These are phyloP conservation scores for Termitomyces sp. DNA, from an alignment of 768 basidiomycete genomes.

Conservation along the genomic window DNA sequence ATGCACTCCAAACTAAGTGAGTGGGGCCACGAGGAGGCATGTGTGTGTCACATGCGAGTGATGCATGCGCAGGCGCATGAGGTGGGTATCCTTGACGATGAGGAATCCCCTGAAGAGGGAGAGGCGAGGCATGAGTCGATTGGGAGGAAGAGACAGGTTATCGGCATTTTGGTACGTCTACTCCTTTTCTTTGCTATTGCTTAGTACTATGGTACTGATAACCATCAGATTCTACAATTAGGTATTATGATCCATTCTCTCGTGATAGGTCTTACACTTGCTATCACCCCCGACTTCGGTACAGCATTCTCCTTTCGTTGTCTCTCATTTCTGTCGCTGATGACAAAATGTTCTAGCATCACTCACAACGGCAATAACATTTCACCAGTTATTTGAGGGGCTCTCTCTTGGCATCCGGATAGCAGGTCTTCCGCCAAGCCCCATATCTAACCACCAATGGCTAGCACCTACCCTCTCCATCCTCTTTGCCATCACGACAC, in stretches of 20 bases:
- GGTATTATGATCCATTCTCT: conserved; percentile 86
- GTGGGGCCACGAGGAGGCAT: conserved; percentile 15
- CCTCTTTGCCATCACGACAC: conserved; percentile 74
- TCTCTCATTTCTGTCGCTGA: neutral
- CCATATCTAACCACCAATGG: conserved; percentile 21
- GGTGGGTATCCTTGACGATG: conserved; percentile 9
- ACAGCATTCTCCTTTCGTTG: conserved; percentile 21
- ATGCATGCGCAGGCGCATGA: conserved; percentile 7
- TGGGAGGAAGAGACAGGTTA: conserved; percentile 60
- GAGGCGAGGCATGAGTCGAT: conserved; percentile 27
- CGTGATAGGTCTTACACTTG: conserved; percentile 75
- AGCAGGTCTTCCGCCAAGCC: conserved; percentile 54
- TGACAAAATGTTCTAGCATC: conserved; percentile 41
- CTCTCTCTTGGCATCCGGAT: conserved; percentile 81
- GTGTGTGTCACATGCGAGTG: conserved; percentile 14
- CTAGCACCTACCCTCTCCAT: conserved; percentile 53
- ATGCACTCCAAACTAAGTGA: conserved; percentile 8
- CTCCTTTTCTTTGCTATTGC: neutral
- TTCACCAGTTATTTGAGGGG: conserved; percentile 85
- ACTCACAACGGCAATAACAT: conserved; percentile 68
- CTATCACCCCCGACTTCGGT: conserved; percentile 74
- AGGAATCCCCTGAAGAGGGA: conserved; percentile 11
- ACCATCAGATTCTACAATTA: conserved; percentile 65
- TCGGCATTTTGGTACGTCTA: conserved; percentile 65
- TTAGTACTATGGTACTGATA: neutral